phyloP scores from a whole-genome alignment of 2,329 filamentous ascomycete species.

The Pyricularia pennisetigena region DNA sequence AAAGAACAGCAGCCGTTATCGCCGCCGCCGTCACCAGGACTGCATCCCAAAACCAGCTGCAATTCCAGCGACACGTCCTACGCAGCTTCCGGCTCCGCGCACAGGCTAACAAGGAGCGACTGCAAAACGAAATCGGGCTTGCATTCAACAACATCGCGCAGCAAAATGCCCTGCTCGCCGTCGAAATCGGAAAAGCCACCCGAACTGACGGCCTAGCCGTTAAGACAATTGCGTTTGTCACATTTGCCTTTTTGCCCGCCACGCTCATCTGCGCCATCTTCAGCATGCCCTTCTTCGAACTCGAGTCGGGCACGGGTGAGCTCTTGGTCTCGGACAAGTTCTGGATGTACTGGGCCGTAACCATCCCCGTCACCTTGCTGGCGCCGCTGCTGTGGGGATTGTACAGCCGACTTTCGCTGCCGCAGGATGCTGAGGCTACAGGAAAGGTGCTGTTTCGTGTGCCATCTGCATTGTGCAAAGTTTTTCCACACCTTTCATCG shows the following conservation, averaged over 20 bases:
- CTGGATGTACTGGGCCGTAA: slow-evolving; percentile 21
- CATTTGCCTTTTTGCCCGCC: slow-evolving; percentile 36
- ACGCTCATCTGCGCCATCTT: slow-evolving; percentile 41
- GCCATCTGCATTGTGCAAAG: too few relatives aligned
- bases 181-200: slow-evolving; percentile 28
- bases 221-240: slow-evolving; percentile 39
- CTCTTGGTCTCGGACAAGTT: slow-evolving; percentile 18
- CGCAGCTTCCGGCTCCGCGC: slow-evolving; percentile 24
- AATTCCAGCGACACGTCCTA: slow-evolving; percentile 22
- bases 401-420: not conserved
- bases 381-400: not conserved
- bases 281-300: slow-evolving; percentile 33
- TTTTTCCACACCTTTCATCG: not conserved
- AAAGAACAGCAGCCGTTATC: not conserved
- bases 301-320: slow-evolving; percentile 8
- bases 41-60: slow-evolving; percentile 14
- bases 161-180: slow-evolving; percentile 25
- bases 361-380: slow-evolving; percentile 13
- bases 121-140: slow-evolving; percentile 47
- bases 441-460: not conserved
- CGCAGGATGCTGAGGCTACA: not conserved
- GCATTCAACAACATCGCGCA: slow-evolving; percentile 33
- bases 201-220: slow-evolving; percentile 38
- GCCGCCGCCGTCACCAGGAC: not conserved
- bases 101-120: slow-evolving; percentile 28